phyloP scores from a whole-genome alignment of 306 rosid species.

The Lagenaria siceraria region DNA sequence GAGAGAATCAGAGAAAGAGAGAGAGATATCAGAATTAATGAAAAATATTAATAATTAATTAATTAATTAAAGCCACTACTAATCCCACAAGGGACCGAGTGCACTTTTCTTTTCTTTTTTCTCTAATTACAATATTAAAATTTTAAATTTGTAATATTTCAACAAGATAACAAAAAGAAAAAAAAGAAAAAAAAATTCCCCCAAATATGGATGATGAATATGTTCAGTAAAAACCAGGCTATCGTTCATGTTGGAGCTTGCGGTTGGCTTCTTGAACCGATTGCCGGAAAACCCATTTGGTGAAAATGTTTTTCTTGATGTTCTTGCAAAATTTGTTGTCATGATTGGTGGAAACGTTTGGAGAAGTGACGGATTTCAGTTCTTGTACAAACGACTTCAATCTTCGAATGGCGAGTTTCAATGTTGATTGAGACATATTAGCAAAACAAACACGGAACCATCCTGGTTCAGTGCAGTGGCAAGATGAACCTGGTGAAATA shows the following conservation, averaged over 20 bases:
- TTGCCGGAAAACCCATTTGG: constrained; percentile 19
- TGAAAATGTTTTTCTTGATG: background rate
- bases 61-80: constrained; percentile 7
- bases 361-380: background rate
- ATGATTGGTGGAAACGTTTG: background rate
- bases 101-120: constrained; percentile 2
- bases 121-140: background rate
- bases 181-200: background rate
- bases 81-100: constrained; percentile 16
- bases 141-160: background rate
- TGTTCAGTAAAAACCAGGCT: constrained; percentile 7
- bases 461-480: constrained; percentile 65
- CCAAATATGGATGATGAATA: constrained; percentile 2
- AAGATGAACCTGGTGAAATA: constrained; percentile 74
- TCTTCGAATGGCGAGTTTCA: constrained; percentile 11
- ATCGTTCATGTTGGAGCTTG: constrained; percentile 4
- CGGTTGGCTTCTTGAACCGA: constrained; percentile 7
- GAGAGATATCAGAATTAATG: background rate
- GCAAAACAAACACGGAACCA: constrained; percentile 90
- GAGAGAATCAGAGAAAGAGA: background rate
- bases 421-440: constrained; percentile 46
- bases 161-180: background rate
- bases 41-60: background rate
- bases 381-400: constrained; percentile 4
- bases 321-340: constrained; percentile 5